Conservation (phyloP, 352 stramenopile species). For the Phytophthora nicotianae region DNA sequence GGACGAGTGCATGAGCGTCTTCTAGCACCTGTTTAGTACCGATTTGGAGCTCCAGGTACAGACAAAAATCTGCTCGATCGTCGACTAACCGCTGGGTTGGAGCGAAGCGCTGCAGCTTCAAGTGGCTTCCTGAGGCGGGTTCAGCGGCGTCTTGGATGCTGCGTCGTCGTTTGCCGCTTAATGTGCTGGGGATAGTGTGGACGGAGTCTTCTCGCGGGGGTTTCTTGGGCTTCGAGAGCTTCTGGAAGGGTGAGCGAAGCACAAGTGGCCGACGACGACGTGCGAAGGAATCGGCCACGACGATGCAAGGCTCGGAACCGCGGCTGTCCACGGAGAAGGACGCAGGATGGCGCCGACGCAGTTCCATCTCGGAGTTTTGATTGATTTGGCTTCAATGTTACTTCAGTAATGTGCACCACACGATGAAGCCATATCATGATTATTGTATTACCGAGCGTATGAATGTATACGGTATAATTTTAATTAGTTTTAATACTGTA, state of each 20-base stretch:
- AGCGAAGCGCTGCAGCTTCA: conserved; percentile 43
- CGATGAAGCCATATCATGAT: neutral
- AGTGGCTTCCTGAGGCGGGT: conserved; percentile 22
- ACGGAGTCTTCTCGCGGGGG: neutral
- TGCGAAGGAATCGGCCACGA: conserved; percentile 17
- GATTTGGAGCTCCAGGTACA: conserved; percentile 38
- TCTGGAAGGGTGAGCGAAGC: conserved; percentile 22
- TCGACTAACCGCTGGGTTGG: conserved; percentile 34
- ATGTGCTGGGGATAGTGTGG: neutral
- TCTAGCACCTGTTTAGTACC: conserved; percentile 13
- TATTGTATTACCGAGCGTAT: too few relatives aligned
- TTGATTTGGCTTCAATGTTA: conserved; percentile 3
- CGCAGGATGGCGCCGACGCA: conserved; percentile 17
- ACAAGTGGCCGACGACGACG: conserved; percentile 17
- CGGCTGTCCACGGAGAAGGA: conserved; percentile 10
- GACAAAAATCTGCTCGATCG: conserved; percentile 44
- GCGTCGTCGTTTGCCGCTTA: conserved; percentile 18
- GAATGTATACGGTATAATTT: too few relatives aligned
- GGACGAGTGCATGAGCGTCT: conserved; percentile 44
- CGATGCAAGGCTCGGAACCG: neutral
- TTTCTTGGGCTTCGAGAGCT: conserved; percentile 25
- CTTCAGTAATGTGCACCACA: neutral
- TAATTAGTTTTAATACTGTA: too few relatives aligned
- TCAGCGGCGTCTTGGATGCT: neutral
- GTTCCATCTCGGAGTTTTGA: conserved; percentile 12